Evolutionary conservation across 176 grass and related monocot genomes (phyloP), one percentile per base, ranked within the genome.

Genomic region (Phoenix dactylifera): DNA sequence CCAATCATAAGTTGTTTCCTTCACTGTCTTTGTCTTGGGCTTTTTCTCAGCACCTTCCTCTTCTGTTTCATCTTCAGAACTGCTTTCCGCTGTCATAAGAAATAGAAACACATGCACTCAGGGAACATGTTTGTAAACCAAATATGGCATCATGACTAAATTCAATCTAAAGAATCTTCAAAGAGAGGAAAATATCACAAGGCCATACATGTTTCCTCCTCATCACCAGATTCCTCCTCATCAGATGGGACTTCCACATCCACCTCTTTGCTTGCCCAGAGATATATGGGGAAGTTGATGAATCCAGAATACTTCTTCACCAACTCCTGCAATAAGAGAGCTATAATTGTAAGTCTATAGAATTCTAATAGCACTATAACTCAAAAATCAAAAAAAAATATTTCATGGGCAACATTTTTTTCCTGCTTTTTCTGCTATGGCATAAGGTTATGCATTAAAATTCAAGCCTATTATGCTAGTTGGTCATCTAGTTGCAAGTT

Each of bases 211-310:
- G 87, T 75, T 69, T 82, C 82, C 71, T 89, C 86, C 69, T 88
- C 87, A 12, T 91, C 93, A 59, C 18, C 84, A 65, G 86, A 81
- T 64, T 97, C 92, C 18, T 82, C 86, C 54, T 88, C 92, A 25
- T 96, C 93, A 65, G 84, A 73, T 70, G 84, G 93, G 51, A 97
- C 87, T 75, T 97, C 93, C 49, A 92, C 93, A 78, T 98, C 87
- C 17, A 92, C 76, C 78, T 98, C 84, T 83, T 92, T 98, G 70
- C 75, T 98, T 75, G 93, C 79, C 93, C 93, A 98, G 62, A 98
- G 63, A 63, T 98, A 88, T 26, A 98, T 98, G 29, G 93, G 93
- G 81, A 98, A 98, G 69, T 98, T 98, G 65, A 98, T 98, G 62
- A 98, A 98, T 60, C 92, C 78, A 67, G 93, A 98, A 60, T 98